A percentile compares a stretch with the other conserved stretches of the same genome.
These are phyloP conservation scores for Leccinum olivaceopallidum DNA, from an alignment of 768 basidiomycete species.

Conservation along the genomic window DNA sequence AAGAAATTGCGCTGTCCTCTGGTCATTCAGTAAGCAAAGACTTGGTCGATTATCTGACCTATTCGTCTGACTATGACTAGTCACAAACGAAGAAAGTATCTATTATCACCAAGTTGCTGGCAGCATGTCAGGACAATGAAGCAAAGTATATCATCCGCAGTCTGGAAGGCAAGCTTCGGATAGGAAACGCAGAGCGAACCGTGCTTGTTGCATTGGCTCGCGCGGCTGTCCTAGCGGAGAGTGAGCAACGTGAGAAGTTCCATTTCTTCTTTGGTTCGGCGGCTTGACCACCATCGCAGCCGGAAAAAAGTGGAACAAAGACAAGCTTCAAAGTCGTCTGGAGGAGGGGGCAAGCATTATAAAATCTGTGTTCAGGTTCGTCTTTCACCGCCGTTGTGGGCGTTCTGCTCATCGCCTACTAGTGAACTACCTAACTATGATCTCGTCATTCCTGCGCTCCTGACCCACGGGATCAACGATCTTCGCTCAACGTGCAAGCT, in stretches of 20 bases:
- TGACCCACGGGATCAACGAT: slow-evolving; percentile 72
- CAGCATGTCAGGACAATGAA: slow-evolving; percentile 87
- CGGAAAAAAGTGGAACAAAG: slow-evolving; percentile 71
- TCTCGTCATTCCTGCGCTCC: slow-evolving; percentile 84
- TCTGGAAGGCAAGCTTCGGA: slow-evolving; percentile 94
- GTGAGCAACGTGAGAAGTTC: slow-evolving; percentile 52
- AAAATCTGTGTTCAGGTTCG: slow-evolving; percentile 91
- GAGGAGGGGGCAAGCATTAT: slow-evolving; percentile 77
- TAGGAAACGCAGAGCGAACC: slow-evolving; percentile 95
- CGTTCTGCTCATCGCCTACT: slow-evolving; percentile 4
- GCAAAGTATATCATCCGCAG: slow-evolving; percentile 97
- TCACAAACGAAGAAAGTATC: slow-evolving; percentile 95
- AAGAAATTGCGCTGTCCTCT: slow-evolving; percentile 83
- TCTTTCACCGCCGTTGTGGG: not conserved
- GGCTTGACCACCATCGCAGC: slow-evolving; percentile 39
- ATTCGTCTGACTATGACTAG: slow-evolving; percentile 38
- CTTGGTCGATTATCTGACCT: not conserved
- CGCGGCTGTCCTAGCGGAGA: slow-evolving; percentile 81
- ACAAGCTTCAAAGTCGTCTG: slow-evolving; percentile 68
- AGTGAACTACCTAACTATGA: slow-evolving; percentile 96
- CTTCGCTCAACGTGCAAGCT: slow-evolving; percentile 80
- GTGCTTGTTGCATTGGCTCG: slow-evolving; percentile 95
- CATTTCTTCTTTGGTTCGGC: not conserved
- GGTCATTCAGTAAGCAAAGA: slow-evolving; percentile 70
- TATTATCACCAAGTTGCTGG: slow-evolving; percentile 91